Conservation (phyloP, 768 basidiomycete genomes). For the Arthromyces matolae region DNA sequence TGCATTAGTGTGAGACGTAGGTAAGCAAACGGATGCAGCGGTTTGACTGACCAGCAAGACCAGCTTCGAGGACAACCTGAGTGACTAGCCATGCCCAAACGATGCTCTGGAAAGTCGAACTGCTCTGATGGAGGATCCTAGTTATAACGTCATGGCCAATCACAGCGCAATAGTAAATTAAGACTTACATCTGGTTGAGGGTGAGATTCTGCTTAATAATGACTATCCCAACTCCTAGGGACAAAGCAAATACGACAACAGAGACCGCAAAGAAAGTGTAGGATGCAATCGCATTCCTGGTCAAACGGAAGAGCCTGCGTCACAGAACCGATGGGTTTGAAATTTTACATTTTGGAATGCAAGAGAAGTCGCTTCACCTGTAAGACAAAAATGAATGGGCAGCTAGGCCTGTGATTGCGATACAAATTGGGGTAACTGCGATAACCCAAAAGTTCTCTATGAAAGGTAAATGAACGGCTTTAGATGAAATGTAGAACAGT, state of each 20-base stretch:
- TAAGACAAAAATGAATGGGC: slow-evolving; percentile 34
- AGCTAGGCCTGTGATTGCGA: slow-evolving; percentile 30
- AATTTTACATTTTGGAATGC: no score
- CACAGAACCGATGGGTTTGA: slow-evolving; percentile 17
- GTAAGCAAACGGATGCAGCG: background rate
- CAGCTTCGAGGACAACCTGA: slow-evolving; percentile 9
- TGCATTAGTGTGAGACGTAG: background rate
- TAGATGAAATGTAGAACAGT: background rate
- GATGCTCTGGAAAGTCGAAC: background rate
- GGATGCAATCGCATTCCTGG: slow-evolving; percentile 4
- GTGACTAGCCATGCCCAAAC: slow-evolving; percentile 9
- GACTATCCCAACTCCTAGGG: slow-evolving; percentile 11
- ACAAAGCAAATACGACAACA: slow-evolving; percentile 13
- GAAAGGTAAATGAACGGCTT: background rate
- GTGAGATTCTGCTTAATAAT: slow-evolving; percentile 10
- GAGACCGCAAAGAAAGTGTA: background rate
- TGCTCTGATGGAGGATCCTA: slow-evolving; percentile 1
- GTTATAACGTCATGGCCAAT: background rate
- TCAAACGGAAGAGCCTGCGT: slow-evolving; percentile 13
- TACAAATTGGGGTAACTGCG: slow-evolving; percentile 33
- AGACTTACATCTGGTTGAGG: slow-evolving; percentile 17
- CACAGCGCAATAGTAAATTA: background rate
- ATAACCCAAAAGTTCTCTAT: slow-evolving; percentile 32
- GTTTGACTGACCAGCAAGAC: slow-evolving; percentile 7
- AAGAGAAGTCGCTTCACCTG: slow-evolving; percentile 22